A percentile compares a stretch with the other conserved stretches of the same genome.
Conservation (phyloP, 2,329 filamentous ascomycete genomes). For the Xylariaceae sp. region DNA sequence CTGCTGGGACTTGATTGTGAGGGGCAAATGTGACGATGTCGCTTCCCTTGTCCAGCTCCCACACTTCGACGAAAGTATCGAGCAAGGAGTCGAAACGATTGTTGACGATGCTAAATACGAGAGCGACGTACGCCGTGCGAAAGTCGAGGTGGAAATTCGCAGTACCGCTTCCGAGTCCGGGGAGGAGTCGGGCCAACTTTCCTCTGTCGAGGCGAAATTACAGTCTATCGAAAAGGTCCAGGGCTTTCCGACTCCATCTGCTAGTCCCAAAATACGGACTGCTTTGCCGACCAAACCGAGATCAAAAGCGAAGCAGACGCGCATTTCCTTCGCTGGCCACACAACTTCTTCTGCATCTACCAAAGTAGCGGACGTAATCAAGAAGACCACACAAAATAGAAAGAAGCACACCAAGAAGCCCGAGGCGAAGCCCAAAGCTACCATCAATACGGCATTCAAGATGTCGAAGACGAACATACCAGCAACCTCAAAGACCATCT, state of each 20-base stretch:
- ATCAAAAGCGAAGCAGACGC: slow-evolving; percentile 48
- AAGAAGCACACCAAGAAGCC: slow-evolving; percentile 41
- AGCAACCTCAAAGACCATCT: slow-evolving; percentile 20
- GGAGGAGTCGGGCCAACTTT: slow-evolving; percentile 25
- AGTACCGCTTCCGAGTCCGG: slow-evolving; percentile 22
- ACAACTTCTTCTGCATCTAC: slow-evolving; percentile 22
- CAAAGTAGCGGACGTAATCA: slow-evolving; percentile 34
- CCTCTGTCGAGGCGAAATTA: slow-evolving; percentile 31
- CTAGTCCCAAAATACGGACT: slow-evolving; percentile 49
- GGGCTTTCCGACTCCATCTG: slow-evolving; percentile 54
- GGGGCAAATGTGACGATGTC: slow-evolving; percentile 82
- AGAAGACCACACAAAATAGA: slow-evolving; percentile 31
- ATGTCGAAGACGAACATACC: slow-evolving; percentile 21
- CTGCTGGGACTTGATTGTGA: slow-evolving; percentile 88
- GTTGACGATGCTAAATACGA: slow-evolving; percentile 42
- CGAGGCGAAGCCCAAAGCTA: slow-evolving; percentile 35
- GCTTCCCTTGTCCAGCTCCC: slow-evolving; percentile 66
- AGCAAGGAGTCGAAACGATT: slow-evolving; percentile 46
- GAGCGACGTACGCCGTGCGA: slow-evolving; percentile 36
- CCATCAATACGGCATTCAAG: slow-evolving; percentile 30
- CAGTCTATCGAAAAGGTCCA: slow-evolving; percentile 41
- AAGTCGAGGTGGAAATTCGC: slow-evolving; percentile 42
- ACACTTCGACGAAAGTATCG: slow-evolving; percentile 52
- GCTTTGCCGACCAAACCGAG: slow-evolving; percentile 38
- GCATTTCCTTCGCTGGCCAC: slow-evolving; percentile 40